Evolutionary conservation across 768 basidiomycete genomes (phyloP).

Genomic region (Filobasidium floriforme): DNA sequence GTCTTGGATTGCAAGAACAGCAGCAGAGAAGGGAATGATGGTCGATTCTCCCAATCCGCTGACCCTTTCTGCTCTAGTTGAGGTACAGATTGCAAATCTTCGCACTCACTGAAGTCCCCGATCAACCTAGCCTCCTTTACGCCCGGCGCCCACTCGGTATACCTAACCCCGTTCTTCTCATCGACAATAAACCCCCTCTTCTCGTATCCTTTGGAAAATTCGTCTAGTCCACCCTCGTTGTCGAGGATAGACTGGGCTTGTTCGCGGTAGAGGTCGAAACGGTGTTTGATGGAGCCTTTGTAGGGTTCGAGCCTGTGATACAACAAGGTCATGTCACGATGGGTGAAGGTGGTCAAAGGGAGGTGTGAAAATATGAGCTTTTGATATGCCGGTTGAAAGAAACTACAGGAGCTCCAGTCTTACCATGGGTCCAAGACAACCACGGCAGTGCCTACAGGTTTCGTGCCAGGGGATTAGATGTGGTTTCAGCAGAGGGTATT

Average conservation of each 20-base stretch:
- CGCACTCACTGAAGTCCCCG: constrained; percentile 84
- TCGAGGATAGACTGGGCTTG: constrained; percentile 53
- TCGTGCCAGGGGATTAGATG: background rate
- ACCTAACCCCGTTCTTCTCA: constrained; percentile 61
- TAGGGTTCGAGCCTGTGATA: constrained; percentile 45
- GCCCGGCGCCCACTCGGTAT: constrained; percentile 95
- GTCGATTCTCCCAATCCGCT: background rate
- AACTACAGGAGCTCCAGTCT: background rate
- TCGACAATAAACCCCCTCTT: constrained; percentile 67
- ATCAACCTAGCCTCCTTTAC: constrained; percentile 73
- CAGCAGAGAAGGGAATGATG: too few relatives aligned
- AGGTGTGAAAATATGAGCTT: background rate
- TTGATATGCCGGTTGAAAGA: background rate
- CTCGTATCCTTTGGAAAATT: constrained; percentile 71
- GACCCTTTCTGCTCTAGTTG: background rate
- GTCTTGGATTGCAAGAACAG: background rate
- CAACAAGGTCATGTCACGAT: background rate
- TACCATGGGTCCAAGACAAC: constrained; percentile 45
- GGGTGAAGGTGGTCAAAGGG: background rate
- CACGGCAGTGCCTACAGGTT: constrained; percentile 31
- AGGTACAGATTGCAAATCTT: background rate
- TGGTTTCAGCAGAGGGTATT: background rate
- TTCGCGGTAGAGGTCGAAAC: constrained; percentile 40
- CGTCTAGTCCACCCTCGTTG: constrained; percentile 74
- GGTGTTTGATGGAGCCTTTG: constrained; percentile 36